Base-by-base conservation (phyloP, 345 rosid species). In the Euphorbia tirucalli region DNA sequence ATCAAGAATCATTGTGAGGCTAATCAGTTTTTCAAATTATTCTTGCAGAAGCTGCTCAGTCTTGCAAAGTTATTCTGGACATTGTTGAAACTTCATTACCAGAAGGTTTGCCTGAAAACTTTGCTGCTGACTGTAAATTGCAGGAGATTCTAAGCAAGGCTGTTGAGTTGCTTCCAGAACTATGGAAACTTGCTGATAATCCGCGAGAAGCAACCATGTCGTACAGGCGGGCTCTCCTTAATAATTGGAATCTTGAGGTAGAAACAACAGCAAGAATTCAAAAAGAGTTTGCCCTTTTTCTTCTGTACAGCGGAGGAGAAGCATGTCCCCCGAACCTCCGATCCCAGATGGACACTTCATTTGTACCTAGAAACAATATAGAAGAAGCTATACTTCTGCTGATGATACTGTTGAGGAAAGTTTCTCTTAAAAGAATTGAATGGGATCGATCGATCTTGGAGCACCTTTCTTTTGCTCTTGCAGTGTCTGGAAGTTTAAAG, bases 31-130 rank as follows among this genome's bases (percentile, higher is more conserved):
- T 71, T 71, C 44, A 13, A 52, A 66, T 64, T 46, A 65, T 83
- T 75, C 75, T 75, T 88, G 88, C 95, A 92, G 97, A 92, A 82
- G 96, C 97, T 85, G 97, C 97, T 63, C 86, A 85, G 79, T 84
- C 88, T 75, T 92, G 97, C 81, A 86, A 82, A 80, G 87, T 85
- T 61, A 83, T 92, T 85, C 86, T 88, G 85, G 97, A 92, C 81
- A 81, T 90, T 37, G 85, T 92, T 1, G 96, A 92, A 77, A 83
- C 90, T 83, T 90, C 97, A 76, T 70, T 85, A 32, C 83, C 89
- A 13, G 93, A 87, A 81, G 93, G 92, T 69, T 85, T 83, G 72
- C 92, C 96, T 39, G 84, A 85, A 76, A 87, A 85, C 75, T 85
- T 87, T 75, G 83, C 78, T 75, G 87, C 82, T 71, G 95, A 89